Percentiles rank a stretch among this genome's conserved stretches.
Evolutionary conservation across 345 rosid species (phyloP).

Genomic region (Dovyalis caffra): DNA sequence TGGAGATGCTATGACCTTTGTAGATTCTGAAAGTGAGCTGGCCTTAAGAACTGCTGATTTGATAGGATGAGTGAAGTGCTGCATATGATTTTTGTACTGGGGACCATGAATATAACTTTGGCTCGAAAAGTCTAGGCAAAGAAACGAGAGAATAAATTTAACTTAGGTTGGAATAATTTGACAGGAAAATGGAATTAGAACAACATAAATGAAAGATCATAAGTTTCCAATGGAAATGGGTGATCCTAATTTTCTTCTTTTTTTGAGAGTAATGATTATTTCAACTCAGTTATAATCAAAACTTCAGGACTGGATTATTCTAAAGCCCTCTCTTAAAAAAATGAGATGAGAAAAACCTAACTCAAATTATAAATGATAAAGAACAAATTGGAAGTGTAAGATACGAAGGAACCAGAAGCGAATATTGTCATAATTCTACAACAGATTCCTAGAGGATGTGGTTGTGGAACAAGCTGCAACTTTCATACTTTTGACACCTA

Average conservation of each 20-base stretch:
- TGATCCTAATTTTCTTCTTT: neutral
- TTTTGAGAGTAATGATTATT: neutral
- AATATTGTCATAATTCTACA: neutral
- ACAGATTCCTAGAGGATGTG: neutral
- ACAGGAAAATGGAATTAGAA: neutral
- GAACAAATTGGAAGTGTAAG: too few relatives aligned
- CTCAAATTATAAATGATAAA: too few relatives aligned
- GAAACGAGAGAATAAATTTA: neutral
- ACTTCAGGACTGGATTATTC: neutral
- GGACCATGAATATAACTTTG: neutral
- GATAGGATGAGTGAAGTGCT: neutral
- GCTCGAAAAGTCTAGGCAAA: neutral
- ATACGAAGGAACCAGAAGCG: neutral
- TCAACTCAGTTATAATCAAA: neutral
- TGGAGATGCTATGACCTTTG: neutral
- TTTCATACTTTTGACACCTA: neutral
- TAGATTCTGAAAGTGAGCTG: slow-evolving; percentile 6
- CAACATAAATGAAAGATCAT: neutral
- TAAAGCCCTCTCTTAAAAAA: neutral
- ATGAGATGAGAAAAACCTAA: neutral
- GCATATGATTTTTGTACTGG: neutral
- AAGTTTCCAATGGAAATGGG: neutral
- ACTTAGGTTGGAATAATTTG: neutral
- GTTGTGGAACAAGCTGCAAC: neutral
- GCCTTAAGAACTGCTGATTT: neutral